phyloP scores from a whole-genome alignment of 192 early-diverging fungal species.

The Coemansia sp. region DNA sequence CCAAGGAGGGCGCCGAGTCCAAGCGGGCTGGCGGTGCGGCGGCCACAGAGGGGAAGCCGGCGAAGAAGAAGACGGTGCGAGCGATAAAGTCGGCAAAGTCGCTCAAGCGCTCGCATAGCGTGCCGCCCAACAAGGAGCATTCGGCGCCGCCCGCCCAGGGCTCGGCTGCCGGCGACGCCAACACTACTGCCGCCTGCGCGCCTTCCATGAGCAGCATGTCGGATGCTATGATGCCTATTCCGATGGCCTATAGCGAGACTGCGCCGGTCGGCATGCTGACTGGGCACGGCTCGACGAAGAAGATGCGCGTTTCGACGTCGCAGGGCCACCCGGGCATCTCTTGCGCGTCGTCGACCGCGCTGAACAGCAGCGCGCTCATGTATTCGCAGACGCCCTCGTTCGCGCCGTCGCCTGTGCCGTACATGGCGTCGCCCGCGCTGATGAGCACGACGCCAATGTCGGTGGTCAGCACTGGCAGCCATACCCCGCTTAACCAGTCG shows the following conservation, averaged over 20 bases:
- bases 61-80: constrained; percentile 34
- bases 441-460: constrained; percentile 34
- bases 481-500: constrained; percentile 36
- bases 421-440: constrained; percentile 28
- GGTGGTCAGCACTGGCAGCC: constrained; percentile 17
- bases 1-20: not conserved
- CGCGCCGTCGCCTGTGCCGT: constrained; percentile 30
- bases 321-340: constrained; percentile 27
- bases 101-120: constrained; percentile 49
- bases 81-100: constrained; percentile 38
- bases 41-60: not conserved
- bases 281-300: constrained; percentile 27
- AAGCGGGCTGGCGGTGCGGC: not conserved
- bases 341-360: constrained; percentile 5
- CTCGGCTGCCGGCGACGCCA: not conserved
- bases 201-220: constrained; percentile 1
- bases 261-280: constrained; percentile 12
- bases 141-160: constrained; percentile 10
- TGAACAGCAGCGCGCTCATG: constrained; percentile 7
- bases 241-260: constrained; percentile 30
- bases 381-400: constrained; percentile 36
- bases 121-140: constrained; percentile 46
- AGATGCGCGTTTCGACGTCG: constrained; percentile 48
- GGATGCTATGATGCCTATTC: constrained; percentile 3
- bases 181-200: not conserved